Base-by-base conservation (phyloP, 148 eudicot species). In the Fagopyrum esculentum region DNA sequence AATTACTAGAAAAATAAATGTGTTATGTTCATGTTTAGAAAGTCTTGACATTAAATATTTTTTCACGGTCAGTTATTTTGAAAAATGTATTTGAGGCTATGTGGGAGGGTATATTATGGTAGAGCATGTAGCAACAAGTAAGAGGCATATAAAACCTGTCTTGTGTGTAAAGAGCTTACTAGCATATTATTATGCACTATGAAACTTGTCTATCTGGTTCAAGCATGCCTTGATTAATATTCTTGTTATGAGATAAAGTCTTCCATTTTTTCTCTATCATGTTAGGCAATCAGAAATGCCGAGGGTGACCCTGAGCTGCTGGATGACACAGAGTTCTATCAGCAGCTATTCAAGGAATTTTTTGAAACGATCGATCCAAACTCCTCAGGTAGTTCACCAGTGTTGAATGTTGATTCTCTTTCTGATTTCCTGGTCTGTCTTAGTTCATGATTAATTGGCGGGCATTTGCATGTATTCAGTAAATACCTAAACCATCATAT, bases 251-350 rank as follows among this genome's bases (percentile, higher is more conserved):
- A 30, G 45, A 13, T 76, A 16, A 51, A 49, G 15, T 50, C 52
- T 35, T 48, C 72, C 47, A 72, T 16, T 80, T 47, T 48, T 56
- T 29, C 8, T 46, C 11, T 73, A 0, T 56, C 74, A 61, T 72
- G n/a, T 16, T 71, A 87, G 89, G 92, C 86, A 77, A 69, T 85
- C 8, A 2, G 57, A 9, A 76, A 78, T 61, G 79, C 73, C 29
- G 86, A 89, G 73, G 98, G 97, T 77, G 97, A 93, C 74, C 97
- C 98, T 45, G 97, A 93, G 76, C 87, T 93, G 72, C 77, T 93
- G 75, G 93, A 91, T 73, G 98, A 93, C 84, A 82, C 90, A 3
- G 97, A 89, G 12, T 93, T 93, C 51, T 91, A 93, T 75, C 97
- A 91, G 80, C 97, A 91, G 69, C 81, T 93, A 73, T 79, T 93